A percentile compares a stretch with the other conserved stretches of the same genome.
phyloP scores from a whole-genome alignment of 805 yeast genomes.

The Kodamaea sagamina region DNA sequence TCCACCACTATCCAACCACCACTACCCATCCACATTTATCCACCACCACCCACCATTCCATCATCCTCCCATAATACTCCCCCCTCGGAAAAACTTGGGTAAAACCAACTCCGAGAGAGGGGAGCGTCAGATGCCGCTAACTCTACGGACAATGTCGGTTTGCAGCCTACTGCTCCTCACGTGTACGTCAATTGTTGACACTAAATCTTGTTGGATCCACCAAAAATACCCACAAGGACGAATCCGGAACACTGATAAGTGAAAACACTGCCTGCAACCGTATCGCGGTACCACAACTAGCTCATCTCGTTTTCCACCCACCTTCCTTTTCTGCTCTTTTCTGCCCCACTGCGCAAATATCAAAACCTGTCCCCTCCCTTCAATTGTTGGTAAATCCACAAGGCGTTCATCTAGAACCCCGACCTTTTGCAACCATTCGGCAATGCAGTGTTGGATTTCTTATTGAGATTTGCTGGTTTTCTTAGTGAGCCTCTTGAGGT shows the following conservation, averaged over 20 bases:
- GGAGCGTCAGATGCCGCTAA: slow-evolving; percentile 5
- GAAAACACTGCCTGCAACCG: not conserved
- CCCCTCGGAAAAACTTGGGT: slow-evolving; percentile 3
- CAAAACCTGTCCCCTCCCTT: slow-evolving; percentile 1
- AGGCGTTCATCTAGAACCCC: slow-evolving; percentile 2
- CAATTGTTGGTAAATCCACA: slow-evolving; percentile 2
- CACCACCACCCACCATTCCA: not conserved
- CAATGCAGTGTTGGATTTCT: too few species aligned
- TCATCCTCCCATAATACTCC: too few species aligned
- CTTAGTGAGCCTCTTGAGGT: too few species aligned
- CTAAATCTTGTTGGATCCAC: not conserved
- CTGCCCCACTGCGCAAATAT: not conserved
- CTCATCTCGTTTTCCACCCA: not conserved
- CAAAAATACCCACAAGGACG: not conserved
- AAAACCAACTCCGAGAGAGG: not conserved
- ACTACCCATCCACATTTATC: too few species aligned
- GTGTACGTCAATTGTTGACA: slow-evolving; percentile 2
- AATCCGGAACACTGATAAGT: not conserved
- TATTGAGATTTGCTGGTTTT: too few species aligned
- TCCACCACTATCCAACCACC: too few species aligned
- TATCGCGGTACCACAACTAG: not conserved
- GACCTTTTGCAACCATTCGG: not conserved
- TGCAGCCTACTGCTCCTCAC: not conserved
- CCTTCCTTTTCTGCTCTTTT: not conserved
- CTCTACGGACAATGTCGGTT: not conserved